These are phyloP conservation scores for Fusarium sp. DNA, from an alignment of 2,329 filamentous ascomycete genomes.

Conservation along the genomic window DNA sequence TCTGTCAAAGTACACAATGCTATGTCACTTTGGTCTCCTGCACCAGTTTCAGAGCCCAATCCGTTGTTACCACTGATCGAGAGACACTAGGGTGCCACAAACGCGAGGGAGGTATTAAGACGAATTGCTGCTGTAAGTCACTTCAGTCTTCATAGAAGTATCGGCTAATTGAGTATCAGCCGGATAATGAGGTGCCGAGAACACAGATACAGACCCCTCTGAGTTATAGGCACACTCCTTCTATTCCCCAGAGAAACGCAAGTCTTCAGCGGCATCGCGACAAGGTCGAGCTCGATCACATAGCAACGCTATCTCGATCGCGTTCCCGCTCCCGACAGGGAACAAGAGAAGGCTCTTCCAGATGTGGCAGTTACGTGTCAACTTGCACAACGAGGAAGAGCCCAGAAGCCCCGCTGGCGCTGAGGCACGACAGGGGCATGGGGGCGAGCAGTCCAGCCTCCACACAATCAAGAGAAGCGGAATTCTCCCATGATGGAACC, in stretches of 20 bases:
- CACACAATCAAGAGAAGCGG: slow-evolving; percentile 3
- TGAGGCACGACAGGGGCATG: slow-evolving; percentile 2
- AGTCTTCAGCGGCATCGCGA: slow-evolving; percentile 32
- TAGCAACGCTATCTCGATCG: not conserved
- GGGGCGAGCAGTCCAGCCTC: not conserved
- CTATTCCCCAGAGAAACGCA: slow-evolving; percentile 39
- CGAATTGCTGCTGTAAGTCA: slow-evolving; percentile 42
- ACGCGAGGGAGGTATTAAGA: slow-evolving; percentile 57
- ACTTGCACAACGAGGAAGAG: slow-evolving; percentile 16
- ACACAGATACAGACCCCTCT: slow-evolving; percentile 9
- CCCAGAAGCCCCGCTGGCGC: slow-evolving; percentile 7
- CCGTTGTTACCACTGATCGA: slow-evolving; percentile 59
- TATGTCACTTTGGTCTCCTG: slow-evolving; percentile 64
- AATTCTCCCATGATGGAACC: slow-evolving; percentile 2
- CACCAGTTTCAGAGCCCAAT: slow-evolving; percentile 50
- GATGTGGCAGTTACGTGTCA: slow-evolving; percentile 15
- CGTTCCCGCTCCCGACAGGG: not conserved
- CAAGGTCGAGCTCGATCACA: not conserved
- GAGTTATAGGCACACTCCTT: slow-evolving; percentile 18
- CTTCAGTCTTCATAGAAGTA: not conserved
- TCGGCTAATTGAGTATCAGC: not conserved
- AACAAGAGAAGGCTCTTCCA: slow-evolving; percentile 16
- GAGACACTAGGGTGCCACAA: slow-evolving; percentile 60
- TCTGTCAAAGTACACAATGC: slow-evolving; percentile 61
- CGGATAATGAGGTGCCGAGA: not conserved